Evolutionary conservation across 495 filamentous ascomycete genomes (phyloP).

Genomic region (Opeltia flavorubescens): DNA sequence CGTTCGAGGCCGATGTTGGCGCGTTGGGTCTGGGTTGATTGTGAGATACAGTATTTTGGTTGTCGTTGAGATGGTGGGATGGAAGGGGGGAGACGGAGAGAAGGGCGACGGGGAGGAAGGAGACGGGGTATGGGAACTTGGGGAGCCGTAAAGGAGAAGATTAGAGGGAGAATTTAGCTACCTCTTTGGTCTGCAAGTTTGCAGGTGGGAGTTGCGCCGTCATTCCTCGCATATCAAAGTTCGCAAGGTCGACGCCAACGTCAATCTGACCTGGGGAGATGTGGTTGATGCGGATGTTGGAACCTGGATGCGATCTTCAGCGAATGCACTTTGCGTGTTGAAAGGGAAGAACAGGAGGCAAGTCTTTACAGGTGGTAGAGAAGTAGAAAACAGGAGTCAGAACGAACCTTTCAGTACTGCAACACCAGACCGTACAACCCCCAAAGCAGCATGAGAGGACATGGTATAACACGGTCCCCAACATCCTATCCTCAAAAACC

Average conservation of each 20-base stretch:
- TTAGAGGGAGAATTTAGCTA: no score
- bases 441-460: constrained; percentile 42
- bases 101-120: not conserved
- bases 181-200: constrained; percentile 36
- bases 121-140: not conserved
- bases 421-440: constrained; percentile 43
- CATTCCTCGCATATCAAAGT: constrained; percentile 40
- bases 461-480: constrained; percentile 47
- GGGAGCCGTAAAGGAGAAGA: not conserved
- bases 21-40: constrained; percentile 21
- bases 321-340: no score
- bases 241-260: constrained; percentile 39
- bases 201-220: constrained; percentile 39
- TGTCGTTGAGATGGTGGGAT: not conserved
- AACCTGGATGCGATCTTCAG: constrained; percentile 21
- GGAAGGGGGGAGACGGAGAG: not conserved
- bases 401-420: constrained; percentile 33
- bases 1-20: constrained; percentile 32
- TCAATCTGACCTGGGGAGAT: constrained; percentile 45
- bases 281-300: constrained; percentile 45
- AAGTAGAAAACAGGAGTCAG: not conserved
- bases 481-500: constrained; percentile 20
- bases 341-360: no score
- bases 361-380: no score
- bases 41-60: not conserved